Conservation (phyloP, 2,329 filamentous ascomycete genomes). For the Xylaria sp. region DNA sequence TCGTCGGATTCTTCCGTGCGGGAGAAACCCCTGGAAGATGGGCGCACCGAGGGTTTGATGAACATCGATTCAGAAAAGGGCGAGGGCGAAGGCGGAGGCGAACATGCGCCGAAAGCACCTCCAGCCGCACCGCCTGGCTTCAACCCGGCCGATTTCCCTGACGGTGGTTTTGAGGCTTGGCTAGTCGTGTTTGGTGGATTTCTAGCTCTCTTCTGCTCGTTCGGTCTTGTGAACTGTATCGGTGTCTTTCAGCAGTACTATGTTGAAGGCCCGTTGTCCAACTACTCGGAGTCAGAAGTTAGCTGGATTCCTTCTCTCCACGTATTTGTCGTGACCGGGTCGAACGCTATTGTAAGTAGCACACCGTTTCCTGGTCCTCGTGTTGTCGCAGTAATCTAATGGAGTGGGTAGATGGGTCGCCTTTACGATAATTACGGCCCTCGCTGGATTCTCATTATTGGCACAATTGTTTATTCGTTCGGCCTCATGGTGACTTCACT, state of each 20-base stretch:
- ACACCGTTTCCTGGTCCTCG: background rate
- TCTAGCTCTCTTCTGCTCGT: conserved; percentile 42
- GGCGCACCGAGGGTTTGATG: background rate
- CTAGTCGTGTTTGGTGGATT: conserved; percentile 21
- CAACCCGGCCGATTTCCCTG: conserved; percentile 64
- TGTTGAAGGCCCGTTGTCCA: conserved; percentile 55
- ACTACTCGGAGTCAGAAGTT: conserved; percentile 61
- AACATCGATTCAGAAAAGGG: conserved; percentile 18
- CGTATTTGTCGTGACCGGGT: conserved; percentile 57
- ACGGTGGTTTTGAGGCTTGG: conserved; percentile 64
- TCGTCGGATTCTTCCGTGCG: conserved; percentile 23
- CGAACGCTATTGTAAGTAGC: conserved; percentile 50
- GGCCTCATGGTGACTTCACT: conserved; percentile 71
- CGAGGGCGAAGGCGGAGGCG: conserved; percentile 11
- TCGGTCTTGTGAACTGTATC: conserved; percentile 54
- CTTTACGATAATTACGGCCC: conserved; percentile 32
- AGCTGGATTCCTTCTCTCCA: conserved; percentile 68
- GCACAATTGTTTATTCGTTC: conserved; percentile 65
- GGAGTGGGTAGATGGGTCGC: conserved; percentile 18
- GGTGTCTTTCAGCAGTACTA: conserved; percentile 69
- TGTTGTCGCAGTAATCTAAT: background rate
- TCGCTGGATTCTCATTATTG: conserved; percentile 58
- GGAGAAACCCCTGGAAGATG: conserved; percentile 18
- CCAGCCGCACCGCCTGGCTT: conserved; percentile 43
- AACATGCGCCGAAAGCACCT: conserved; percentile 3